Percentiles rank a stretch among this genome's conserved stretches.
Evolutionary conservation across 2,329 filamentous ascomycete genomes (phyloP).

Genomic region (Venturiaceae sp.): DNA sequence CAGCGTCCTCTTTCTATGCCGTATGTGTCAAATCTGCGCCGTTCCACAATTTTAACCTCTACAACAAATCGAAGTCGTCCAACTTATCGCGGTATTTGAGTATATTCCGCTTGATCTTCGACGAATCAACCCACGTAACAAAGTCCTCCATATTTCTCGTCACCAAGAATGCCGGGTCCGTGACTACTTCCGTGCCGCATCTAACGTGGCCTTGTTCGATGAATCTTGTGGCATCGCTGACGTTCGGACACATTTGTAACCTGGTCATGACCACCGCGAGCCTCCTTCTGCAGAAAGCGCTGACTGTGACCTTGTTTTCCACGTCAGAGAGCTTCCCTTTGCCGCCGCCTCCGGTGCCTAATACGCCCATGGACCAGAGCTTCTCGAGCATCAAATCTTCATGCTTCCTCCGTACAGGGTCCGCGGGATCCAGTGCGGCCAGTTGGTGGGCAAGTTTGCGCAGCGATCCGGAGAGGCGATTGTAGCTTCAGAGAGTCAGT

Average conservation of each 20-base stretch:
- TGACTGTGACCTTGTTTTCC: constrained; percentile 82
- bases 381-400: constrained; percentile 84
- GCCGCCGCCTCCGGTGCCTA: constrained; percentile 55
- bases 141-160: constrained; percentile 90
- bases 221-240: constrained; percentile 55
- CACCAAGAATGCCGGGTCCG: constrained; percentile 81
- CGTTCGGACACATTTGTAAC: constrained; percentile 33
- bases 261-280: constrained; percentile 87
- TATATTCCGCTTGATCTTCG: constrained; percentile 95
- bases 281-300: constrained; percentile 73
- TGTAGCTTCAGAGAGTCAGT: constrained; percentile 22
- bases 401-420: constrained; percentile 68
- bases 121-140: constrained; percentile 90
- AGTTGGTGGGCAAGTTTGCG: constrained; percentile 85
- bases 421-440: constrained; percentile 69
- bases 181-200: constrained; percentile 82
- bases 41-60: neutral
- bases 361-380: constrained; percentile 82
- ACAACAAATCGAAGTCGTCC: constrained; percentile 90
- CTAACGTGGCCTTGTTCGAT: constrained; percentile 92
- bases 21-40: neutral
- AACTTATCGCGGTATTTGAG: constrained; percentile 90
- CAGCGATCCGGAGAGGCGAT: constrained; percentile 49
- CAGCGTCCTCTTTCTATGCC: neutral
- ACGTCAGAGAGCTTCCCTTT: constrained; percentile 58